Base-by-base conservation (phyloP, 1,284 basidiomycete species). In the Caloboletus firmus region DNA sequence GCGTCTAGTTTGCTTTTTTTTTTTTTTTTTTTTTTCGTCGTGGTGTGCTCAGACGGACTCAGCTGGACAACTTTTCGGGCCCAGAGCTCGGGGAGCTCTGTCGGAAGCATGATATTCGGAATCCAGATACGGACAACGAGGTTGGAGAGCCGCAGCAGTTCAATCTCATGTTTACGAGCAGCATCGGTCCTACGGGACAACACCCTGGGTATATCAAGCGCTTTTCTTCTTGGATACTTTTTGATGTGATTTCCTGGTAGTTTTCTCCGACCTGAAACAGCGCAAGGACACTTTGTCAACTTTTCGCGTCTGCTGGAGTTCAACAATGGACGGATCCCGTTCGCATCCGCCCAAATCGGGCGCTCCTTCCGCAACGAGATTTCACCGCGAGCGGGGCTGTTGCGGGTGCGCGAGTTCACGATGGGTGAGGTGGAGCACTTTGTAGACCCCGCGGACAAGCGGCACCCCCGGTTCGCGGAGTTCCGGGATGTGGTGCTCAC, bases 371-470 rank as follows among this genome's bases (percentile, higher is more conserved):
- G 97, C 58, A 99, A 99, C 72, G 97, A 99, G 73, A 99, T 99
- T 67, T 95, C 94, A 7, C 97, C 97, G 26, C 89, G 93, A 54
- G 93, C 95, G 51, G 97, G 96, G 56, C 81, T 99, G 45, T 81
- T 99, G 49, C 94, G 97, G 61, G 97, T 99, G 40, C 90, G 96
- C 61, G 97, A 99, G 72, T 99, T 99, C 77, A 97, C 93, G 35
- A 98, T 99, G 96, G 97, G 95, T 51, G 97, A 99, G 78, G 98
- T 99, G 72, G 97, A 99, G 76, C 96, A 99, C 78, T 99, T 81
- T 66, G 96, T 99, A 63, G 96, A 99, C 77, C 97, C 96, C 8
- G 80, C 84, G 51, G 89, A 98, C 79, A 99, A 99, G 79, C 76
- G 74, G 22, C 97, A 99, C 74, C 77, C 83, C 24, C 84, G 87